Conservation (phyloP, 768 basidiomycete species). For the Kwoniella sp. region DNA sequence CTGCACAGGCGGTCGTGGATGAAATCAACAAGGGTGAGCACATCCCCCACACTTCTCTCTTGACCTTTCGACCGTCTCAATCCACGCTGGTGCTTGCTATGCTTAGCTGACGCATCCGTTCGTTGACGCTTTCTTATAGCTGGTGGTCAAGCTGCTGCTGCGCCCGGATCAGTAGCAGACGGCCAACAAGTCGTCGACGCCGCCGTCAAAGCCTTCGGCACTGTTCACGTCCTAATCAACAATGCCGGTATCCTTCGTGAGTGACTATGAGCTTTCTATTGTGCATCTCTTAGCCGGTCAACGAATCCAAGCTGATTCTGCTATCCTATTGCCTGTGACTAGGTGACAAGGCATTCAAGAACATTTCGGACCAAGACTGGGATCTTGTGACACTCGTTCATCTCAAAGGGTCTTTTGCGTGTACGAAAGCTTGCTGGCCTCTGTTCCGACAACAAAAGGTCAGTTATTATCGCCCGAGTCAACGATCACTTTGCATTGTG, state of each 20-base stretch:
- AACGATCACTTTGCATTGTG: background rate
- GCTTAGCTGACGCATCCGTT: background rate
- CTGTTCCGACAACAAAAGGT: conserved; percentile 67
- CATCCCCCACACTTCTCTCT: background rate
- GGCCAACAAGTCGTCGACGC: conserved; percentile 82
- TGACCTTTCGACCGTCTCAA: no score
- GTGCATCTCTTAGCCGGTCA: no score
- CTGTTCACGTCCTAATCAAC: conserved; percentile 70
- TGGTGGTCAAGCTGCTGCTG: conserved; percentile 84
- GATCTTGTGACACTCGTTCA: conserved; percentile 87
- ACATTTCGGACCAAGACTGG: conserved; percentile 91
- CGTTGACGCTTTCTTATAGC: conserved; percentile 59
- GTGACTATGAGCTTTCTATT: conserved; percentile 21
- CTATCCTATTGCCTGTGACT: no score
- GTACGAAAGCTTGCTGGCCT: conserved; percentile 94
- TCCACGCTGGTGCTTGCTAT: no score
- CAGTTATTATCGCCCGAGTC: conserved; percentile 4
- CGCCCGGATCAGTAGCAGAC: conserved; percentile 82
- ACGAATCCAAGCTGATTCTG: no score
- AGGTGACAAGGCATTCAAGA: conserved; percentile 72
- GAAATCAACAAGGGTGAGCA: conserved; percentile 75
- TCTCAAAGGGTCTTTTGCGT: conserved; percentile 87
- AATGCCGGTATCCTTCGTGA: conserved; percentile 80
- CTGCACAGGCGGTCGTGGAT: conserved; percentile 88
- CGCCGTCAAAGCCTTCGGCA: conserved; percentile 81